Conservation (phyloP, 2,329 filamentous ascomycete genomes). For the Colletotrichum orchidophilum region DNA sequence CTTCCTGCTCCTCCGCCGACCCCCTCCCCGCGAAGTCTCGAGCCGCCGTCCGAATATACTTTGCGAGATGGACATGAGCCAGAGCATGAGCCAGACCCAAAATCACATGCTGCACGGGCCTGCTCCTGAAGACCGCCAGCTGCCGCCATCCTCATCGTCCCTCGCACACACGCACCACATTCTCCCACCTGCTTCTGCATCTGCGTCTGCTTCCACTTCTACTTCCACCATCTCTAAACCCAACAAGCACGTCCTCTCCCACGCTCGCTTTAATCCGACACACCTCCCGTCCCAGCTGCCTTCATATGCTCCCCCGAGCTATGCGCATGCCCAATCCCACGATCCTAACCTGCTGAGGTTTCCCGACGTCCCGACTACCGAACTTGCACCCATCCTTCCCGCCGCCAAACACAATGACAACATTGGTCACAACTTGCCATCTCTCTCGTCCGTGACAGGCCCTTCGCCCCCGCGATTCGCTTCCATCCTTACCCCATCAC, state of each 20-base stretch:
- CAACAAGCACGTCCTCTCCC: constrained; percentile 25
- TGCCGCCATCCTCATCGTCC: constrained; percentile 32
- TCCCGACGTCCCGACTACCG: constrained; percentile 46
- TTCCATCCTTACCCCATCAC: constrained; percentile 35
- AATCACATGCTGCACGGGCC: constrained; percentile 57
- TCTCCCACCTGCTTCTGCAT: neutral
- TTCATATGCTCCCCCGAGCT: constrained; percentile 48
- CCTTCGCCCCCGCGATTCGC: constrained; percentile 36
- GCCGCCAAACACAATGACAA: constrained; percentile 38
- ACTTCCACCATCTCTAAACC: constrained; percentile 11
- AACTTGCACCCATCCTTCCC: constrained; percentile 55
- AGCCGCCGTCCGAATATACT: constrained; percentile 31
- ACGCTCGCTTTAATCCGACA: constrained; percentile 34
- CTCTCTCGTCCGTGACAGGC: constrained; percentile 52
- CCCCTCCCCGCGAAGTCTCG: constrained; percentile 19
- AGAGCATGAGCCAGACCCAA: constrained; percentile 43
- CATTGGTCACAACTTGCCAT: constrained; percentile 48
- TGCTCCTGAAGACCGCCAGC: constrained; percentile 37
- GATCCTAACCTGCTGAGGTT: constrained; percentile 45
- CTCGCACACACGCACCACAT: constrained; percentile 17
- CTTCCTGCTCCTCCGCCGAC: constrained; percentile 9
- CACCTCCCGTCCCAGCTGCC: constrained; percentile 40
- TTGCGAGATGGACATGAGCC: constrained; percentile 36
- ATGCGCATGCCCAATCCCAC: constrained; percentile 44
- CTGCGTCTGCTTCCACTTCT: constrained; percentile 11